Conservation (phyloP, 805 yeast genomes). For the Candida incommunis region DNA sequence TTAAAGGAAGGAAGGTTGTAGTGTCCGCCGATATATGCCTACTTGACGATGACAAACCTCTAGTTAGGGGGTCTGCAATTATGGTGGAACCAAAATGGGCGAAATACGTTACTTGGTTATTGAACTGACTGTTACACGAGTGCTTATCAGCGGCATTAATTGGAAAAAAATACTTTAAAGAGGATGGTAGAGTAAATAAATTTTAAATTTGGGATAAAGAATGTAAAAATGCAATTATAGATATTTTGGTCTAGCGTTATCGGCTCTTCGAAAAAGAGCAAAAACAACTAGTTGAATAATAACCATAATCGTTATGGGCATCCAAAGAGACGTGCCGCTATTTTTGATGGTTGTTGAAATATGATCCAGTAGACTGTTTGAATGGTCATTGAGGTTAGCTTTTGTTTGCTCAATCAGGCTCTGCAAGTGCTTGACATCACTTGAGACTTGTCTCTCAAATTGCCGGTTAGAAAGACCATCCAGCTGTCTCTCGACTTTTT, state of each 20-base stretch:
- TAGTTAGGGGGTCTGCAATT: slow-evolving; percentile 54
- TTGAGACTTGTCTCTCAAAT: neutral
- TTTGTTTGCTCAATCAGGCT: neutral
- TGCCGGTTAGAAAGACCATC: neutral
- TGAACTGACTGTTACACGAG: too few relatives aligned
- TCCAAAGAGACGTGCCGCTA: neutral
- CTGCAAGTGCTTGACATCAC: neutral
- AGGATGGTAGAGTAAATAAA: neutral
- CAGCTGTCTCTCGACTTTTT: neutral
- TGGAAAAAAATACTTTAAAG: too few relatives aligned
- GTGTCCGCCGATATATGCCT: slow-evolving; percentile 49
- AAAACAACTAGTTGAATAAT: neutral
- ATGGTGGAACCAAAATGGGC: slow-evolving; percentile 85
- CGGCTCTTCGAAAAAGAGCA: neutral
- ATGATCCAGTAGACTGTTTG: neutral
- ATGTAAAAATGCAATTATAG: neutral
- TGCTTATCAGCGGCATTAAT: too few relatives aligned
- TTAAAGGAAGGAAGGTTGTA: slow-evolving; percentile 58
- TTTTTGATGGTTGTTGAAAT: neutral
- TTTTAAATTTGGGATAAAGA: neutral
- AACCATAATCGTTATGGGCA: neutral
- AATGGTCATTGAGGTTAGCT: neutral
- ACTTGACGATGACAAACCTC: slow-evolving; percentile 16
- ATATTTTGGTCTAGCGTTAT: neutral
- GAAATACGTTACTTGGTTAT: slow-evolving; percentile 42